phyloP scores from a whole-genome alignment of 148 eudicot species.

The Drosera capensis region DNA sequence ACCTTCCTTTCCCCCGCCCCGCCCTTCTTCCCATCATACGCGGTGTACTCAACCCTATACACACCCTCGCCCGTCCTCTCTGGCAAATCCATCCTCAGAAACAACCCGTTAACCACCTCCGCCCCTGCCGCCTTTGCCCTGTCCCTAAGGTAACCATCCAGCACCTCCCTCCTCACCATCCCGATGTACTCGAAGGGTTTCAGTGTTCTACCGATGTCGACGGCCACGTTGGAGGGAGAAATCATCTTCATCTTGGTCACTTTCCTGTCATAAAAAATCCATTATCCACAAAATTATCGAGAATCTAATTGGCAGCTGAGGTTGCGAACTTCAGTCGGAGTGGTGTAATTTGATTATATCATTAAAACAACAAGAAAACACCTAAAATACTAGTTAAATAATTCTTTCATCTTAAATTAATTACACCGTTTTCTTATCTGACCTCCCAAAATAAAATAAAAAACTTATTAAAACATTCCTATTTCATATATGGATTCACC shows the following conservation, averaged over 20 bases:
- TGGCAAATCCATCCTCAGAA: constrained; percentile 74
- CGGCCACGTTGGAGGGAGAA: constrained; percentile 94
- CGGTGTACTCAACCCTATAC: constrained; percentile 59
- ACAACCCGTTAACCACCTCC: constrained; percentile 61
- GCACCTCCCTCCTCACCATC: constrained; percentile 89
- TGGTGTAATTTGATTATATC: too few relatives aligned
- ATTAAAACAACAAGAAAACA: too few relatives aligned
- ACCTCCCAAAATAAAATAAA: too few relatives aligned
- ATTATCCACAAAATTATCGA: too few relatives aligned
- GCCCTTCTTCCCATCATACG: constrained; percentile 58
- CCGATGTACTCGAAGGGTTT: constrained; percentile 97
- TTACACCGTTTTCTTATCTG: too few relatives aligned
- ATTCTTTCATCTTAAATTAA: too few relatives aligned
- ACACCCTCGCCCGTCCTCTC: constrained; percentile 21
- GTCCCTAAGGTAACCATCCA: constrained; percentile 62
- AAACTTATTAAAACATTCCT: too few relatives aligned
- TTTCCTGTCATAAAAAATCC: too few relatives aligned
- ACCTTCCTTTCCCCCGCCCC: constrained; percentile 44
- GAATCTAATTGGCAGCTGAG: too few relatives aligned
- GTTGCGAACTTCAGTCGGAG: too few relatives aligned
- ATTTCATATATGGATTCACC: too few relatives aligned
- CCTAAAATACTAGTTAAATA: too few relatives aligned
- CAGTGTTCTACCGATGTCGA: constrained; percentile 72
- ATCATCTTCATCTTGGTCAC: constrained; percentile 99
- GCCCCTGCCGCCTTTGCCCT: constrained; percentile 80